Base-by-base conservation (phyloP, 78 protist species). In the Tieghemostelium lacteum region DNA sequence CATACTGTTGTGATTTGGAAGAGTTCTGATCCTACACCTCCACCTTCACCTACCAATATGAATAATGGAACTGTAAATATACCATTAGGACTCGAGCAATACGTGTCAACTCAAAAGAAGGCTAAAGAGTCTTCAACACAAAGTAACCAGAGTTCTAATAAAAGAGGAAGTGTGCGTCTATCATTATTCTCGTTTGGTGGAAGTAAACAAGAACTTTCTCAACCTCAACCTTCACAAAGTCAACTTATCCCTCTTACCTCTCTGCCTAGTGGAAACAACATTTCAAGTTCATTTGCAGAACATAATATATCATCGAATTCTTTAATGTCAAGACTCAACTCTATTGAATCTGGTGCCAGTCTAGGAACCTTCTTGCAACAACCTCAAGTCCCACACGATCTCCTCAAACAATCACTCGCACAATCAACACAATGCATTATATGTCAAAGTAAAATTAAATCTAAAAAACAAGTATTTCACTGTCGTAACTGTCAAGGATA, bases 1-100 rank as follows among this genome's bases (percentile, higher is more conserved):
- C 75, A 80, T 26, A 67, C 89, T n/a, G 40, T 80, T 17, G 50
- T 80, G 28, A 69, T 80, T 69, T 80, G 89, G 89, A 66, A 69
- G 62, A 29, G 71, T 54, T 80, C 89, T 19, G 85, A 74, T n/a
- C 85, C 85, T 16, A 28, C 52, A 1, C 57, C 69, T 16, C 63
- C 63, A 7, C 63, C 63, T 5, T 57, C 63, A 14, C 63, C 63
- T 19, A n/a, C 17, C 10, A 57, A 60, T 37, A 0, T 33, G 39
- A 33, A n/a, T 19, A 20, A n/a, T 19, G 22, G 10, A 55, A 55
- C 61, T 19, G 22, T 55, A 55, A 36, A 2, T 33, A 63, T 34
- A 29, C 71, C 16, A 22, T 34, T 7, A 45, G n/a, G 20, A 19
- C 70, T 33, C 14, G 14, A 8, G 4, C 12, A 0, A 42, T 1